These are phyloP conservation scores for Colletotrichum cordylinicola DNA, from an alignment of 2,329 filamentous ascomycete species.

Conservation along the genomic window DNA sequence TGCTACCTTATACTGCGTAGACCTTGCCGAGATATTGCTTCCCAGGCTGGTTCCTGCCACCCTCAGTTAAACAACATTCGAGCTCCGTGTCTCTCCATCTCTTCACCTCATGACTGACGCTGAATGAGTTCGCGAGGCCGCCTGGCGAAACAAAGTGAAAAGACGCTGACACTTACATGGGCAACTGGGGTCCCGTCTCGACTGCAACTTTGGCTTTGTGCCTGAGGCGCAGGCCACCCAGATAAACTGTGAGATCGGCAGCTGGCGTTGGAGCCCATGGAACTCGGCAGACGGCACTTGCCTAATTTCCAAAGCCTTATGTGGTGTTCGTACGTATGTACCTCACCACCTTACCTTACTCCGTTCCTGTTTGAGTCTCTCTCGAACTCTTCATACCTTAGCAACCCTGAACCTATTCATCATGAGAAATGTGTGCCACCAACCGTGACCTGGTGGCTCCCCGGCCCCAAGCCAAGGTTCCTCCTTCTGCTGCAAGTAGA, in stretches of 20 bases:
- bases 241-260: constrained; percentile 17
- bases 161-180: background rate
- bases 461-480: background rate
- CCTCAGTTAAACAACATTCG: background rate
- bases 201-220: background rate
- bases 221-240: background rate
- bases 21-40: background rate
- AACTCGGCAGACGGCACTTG: constrained; percentile 18
- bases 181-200: background rate
- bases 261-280: background rate
- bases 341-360: background rate
- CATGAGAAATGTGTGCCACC: background rate
- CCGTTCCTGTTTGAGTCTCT: background rate
- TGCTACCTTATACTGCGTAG: background rate
- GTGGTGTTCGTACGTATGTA: background rate
- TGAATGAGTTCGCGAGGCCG: background rate
- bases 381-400: background rate
- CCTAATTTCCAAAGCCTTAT: constrained; percentile 8
- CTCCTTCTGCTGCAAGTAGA: background rate
- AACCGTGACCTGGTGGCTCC: background rate
- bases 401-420: background rate
- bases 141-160: background rate
- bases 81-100: background rate
- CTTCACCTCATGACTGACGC: background rate
- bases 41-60: background rate